Evolutionary conservation across 768 basidiomycete genomes (phyloP), one percentile per base, ranked within the genome.

Genomic region (Podaxis rugospora): DNA sequence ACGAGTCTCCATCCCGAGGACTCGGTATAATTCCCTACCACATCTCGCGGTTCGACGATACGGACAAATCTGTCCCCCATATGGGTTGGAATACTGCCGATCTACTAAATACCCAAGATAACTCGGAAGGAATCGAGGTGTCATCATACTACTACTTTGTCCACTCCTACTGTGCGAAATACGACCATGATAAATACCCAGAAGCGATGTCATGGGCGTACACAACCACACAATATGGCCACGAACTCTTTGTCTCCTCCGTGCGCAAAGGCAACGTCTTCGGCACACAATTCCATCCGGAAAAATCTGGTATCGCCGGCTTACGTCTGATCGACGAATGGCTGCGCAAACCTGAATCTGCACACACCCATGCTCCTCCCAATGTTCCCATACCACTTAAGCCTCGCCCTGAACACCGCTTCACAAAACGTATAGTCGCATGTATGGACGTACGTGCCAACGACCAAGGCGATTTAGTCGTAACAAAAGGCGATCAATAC

Each of bases 401-500:
- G 21, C 82, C 83, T 0, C 76, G 75, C 58, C 71, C 77, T 5
- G 78, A 69, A 56, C 85, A 93, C 70, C 82, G 85, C 10, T 84
- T 96, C 63, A 96, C 95, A 2, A 98, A 93, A 73, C 91, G 97
- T 51, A 90, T 99, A 70, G 84, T 98, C 64, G 96, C 97, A 14
- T 98, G 96, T 73, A 86, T 99, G 84, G 97, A 99, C 72, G 96
- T 99, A 21, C 89, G 97, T 49, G 86, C 95, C 18, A 98, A 98
- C 73, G 97, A 99, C 71, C 72, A 87, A 13, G 97, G 97, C 28
- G 97, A 99, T 72, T 86, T 99, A 56, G 95, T 99, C 61, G 97
- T 99, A 1, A 99, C 97, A 46, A 99, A 99, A 77, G 97, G 97
- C 60, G 97, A 99, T 73, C 97, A 97, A 72, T 99, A 99, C 76